Evolutionary conservation across 164 flowering plant genomes (phyloP), one percentile per base, ranked within the genome.

Genomic region (Pachysandra terminalis): DNA sequence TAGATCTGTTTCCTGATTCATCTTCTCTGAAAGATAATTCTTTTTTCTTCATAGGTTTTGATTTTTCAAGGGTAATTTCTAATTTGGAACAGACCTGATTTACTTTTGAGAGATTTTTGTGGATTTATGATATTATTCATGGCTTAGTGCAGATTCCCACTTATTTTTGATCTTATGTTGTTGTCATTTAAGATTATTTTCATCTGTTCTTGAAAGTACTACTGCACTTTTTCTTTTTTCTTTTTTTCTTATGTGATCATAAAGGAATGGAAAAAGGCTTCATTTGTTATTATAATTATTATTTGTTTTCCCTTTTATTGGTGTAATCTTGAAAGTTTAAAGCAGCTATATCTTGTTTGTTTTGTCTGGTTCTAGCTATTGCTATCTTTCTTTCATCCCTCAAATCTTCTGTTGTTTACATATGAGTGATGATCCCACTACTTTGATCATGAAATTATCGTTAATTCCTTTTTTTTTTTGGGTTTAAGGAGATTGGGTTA

Each of bases 401-500:
- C 19, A 8, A 15, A n/a, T n/a, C 37, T n/a, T n/a, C n/a, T n/a
- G n/a, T n/a, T 66, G 19, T 16, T 56, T 56, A 12, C 24, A 59
- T 66, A 15, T 9, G 51, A 61, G 24, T 63, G 16, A 22, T 32
- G 45, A 56, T 56, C 35, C 25, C 19, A 25, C 24, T 58, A 57
- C 35, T 75, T 66, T 58, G 45, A 26, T 65, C 15, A 61, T 55
- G 28, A 26, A 58, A 35, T 19, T 64, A 16, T 48, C 61, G 45
- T 8, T 37, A 3, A 19, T 23, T 53, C 25, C 23, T 53, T 55
- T 72, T 48, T 68, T 55, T 24, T 54, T 41, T 56, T 40, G n/a
- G n/a, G 32, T 68, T 59, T 45, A 74, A 87, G 92, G 91, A 89
- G 76, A 81, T 93, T 79, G 86, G 79, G 49, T 22, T 87, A 74